Percentiles rank a stretch among this genome's conserved stretches.
phyloP scores from a whole-genome alignment of 1,284 basidiomycete genomes.

The Hortiboletus rubellus region DNA sequence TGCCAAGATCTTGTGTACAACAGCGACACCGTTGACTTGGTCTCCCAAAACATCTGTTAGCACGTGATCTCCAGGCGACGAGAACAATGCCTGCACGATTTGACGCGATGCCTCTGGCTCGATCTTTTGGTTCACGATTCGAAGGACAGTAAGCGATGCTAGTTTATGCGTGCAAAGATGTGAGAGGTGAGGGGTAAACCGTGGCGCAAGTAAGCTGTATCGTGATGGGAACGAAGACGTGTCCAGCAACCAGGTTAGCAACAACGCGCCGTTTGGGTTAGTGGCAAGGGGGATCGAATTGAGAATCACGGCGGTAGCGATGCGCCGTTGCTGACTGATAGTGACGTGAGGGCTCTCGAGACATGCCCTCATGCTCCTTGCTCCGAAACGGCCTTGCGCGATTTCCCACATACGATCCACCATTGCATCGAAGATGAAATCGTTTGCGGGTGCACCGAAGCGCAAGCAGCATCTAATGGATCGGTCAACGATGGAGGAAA shows the following conservation, averaged over 20 bases:
- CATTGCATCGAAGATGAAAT: conserved; percentile 98
- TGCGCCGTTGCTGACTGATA: conserved; percentile 88
- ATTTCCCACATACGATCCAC: conserved; percentile 98
- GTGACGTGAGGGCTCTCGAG: conserved; percentile 88
- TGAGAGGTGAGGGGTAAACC: conserved; percentile 93
- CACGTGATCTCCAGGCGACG: conserved; percentile 82
- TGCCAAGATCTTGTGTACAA: conserved; percentile 91
- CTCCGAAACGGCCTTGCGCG: conserved; percentile 95
- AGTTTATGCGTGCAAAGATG: conserved; percentile 98
- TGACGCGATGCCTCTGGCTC: conserved; percentile 82
- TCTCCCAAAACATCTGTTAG: conserved; percentile 92
- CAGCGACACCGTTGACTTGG: conserved; percentile 93
- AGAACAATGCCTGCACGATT: conserved; percentile 84
- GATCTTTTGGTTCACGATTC: conserved; percentile 90
- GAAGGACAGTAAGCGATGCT: conserved; percentile 89
- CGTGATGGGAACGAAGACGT: conserved; percentile 91
- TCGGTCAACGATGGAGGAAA: conserved; percentile 1
- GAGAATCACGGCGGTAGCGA: conserved; percentile 91
- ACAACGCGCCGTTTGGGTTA: conserved; percentile 93
- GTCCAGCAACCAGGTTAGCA: conserved; percentile 97
- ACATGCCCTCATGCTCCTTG: conserved; percentile 96
- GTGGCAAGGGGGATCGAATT: conserved; percentile 98
- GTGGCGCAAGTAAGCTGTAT: conserved; percentile 89
- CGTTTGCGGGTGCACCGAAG: conserved; percentile 85
- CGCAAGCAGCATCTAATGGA: conserved; percentile 78